Evolutionary conservation across 768 basidiomycete species (phyloP), one percentile per base, ranked within the genome.

Genomic region (Cystobasidium ongulense): DNA sequence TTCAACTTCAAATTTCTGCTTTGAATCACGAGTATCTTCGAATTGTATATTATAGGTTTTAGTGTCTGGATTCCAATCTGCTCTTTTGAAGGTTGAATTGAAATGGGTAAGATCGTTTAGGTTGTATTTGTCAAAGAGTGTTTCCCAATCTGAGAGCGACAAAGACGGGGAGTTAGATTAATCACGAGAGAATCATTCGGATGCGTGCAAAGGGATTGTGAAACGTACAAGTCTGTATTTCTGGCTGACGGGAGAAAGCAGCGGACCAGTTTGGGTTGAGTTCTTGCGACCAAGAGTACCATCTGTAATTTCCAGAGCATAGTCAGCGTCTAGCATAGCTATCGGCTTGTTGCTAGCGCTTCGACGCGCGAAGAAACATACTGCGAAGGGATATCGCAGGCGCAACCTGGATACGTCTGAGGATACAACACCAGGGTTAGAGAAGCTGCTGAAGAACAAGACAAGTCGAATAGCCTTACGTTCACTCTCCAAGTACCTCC

Each of bases 361-460:
- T 27, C 17, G 25, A 23, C 25, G 5, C 23, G 11, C 53, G 25
- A 17, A 15, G 43, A 27, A 52, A 21, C 68, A 23, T 59, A 71
- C 68, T 71, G 68, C 25, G 50, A 54, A 13, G 52, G 68, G 13
- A 71, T 59, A 59, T 71, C 68, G 53, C 68, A 71, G n/a, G 68
- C 68, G 29, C 68, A 71, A 18, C 68, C 68, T 35, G 68, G 68
- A 29, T 71, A 71, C 10, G 68, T 71, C 68, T 71, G 29, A 3
- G 21, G 21, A 53, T 11, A 13, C 11, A 29, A 57, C 8, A 23
- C 54, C 23, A 57, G 39, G 39, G 39, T 39, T 43, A 17, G 23
- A 66, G 61, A 8, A 7, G 25, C 11, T 43, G 43, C 38, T 39
- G 23, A 23, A 8, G 18, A 11, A 46, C 36, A 33, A 43, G 18